These are phyloP conservation scores for Silene noctiflora DNA, from an alignment of 179 eudicot genomes.

Conservation along the genomic window DNA sequence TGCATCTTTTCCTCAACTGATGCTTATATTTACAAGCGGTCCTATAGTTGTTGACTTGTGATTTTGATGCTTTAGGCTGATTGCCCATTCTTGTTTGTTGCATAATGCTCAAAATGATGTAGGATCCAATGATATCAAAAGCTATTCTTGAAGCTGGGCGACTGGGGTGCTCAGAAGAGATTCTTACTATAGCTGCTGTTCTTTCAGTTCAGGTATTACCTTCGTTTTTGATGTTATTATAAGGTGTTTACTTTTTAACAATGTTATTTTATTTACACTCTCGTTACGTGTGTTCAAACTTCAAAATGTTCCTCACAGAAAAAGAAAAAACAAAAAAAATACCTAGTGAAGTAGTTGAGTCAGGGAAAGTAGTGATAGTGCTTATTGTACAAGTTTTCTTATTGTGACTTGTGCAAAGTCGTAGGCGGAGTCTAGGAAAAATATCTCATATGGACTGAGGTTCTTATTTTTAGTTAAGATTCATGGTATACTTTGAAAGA, in stretches of 20 bases:
- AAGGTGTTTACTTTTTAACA: neutral
- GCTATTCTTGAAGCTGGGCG: slow-evolving; percentile 77
- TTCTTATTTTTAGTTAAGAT: neutral
- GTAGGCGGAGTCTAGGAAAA: neutral
- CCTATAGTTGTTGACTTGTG: neutral
- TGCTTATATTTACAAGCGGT: neutral
- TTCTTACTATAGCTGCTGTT: slow-evolving; percentile 79
- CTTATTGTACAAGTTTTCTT: neutral
- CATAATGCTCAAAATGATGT: slow-evolving; percentile 11
- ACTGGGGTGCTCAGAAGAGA: slow-evolving; percentile 88
- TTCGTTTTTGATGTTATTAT: neutral
- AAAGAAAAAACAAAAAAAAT: no score
- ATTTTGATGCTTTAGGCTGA: neutral
- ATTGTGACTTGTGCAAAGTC: neutral
- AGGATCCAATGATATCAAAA: slow-evolving; percentile 96
- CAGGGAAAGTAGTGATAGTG: neutral
- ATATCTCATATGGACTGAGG: neutral
- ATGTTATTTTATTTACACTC: neutral
- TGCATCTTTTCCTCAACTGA: neutral
- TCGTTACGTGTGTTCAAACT: neutral
- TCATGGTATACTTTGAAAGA: neutral
- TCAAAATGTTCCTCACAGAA: neutral
- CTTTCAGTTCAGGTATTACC: slow-evolving; percentile 82
- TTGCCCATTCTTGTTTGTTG: neutral
- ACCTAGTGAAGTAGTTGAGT: neutral